Base-by-base conservation (phyloP, 1,139 yeast species). In the Candida dubliniensis region DNA sequence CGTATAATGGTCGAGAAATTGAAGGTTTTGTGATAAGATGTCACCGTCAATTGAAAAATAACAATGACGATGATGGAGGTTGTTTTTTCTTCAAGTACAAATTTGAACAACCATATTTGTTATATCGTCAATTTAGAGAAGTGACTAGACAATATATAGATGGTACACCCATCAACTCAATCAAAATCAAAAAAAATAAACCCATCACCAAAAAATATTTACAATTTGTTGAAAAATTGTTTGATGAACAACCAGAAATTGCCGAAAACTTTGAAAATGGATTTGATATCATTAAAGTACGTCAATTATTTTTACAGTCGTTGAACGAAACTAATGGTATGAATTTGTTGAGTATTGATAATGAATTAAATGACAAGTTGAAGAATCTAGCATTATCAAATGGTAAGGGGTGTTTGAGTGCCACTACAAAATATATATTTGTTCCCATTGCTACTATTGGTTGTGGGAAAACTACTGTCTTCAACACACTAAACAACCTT, bases 11-110 rank as follows among this genome's bases (percentile, higher is more conserved):
- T 2, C 67, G 73, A 36, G 97, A 89, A 53, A 77, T 88, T 6
- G 99, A 95, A 66, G 99, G 99, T 0, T 95, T 93, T 67, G 99
- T 95, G 2, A 72, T 95, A 5, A 72, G 99, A 42, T 80, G 93
- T 54, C 66, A 68, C 39, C 79, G 91, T 53, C 66, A 69, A 18
- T 5, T 18, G 40, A 47, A 52, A 12, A 52, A 45, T 12, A 59
- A 57, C 3, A 43, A 50, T 10, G 54, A 51, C 15, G 61, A 59
- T 11, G 58, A 57, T 3, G 44, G 51, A 9, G 54, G 50, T 18
- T 61, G 59, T 10, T 89, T 77, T 56, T 89, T 95, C 64, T 95
- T 90, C 78, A 95, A 95, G 66, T 93, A 74, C 69, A 95, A 95
- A 63, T 93, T 95, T 61, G 96, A 90, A 53, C 96, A 95, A 64